Evolutionary conservation across 345 rosid species (phyloP).

Genomic region (Cardiospermum halicacabum): DNA sequence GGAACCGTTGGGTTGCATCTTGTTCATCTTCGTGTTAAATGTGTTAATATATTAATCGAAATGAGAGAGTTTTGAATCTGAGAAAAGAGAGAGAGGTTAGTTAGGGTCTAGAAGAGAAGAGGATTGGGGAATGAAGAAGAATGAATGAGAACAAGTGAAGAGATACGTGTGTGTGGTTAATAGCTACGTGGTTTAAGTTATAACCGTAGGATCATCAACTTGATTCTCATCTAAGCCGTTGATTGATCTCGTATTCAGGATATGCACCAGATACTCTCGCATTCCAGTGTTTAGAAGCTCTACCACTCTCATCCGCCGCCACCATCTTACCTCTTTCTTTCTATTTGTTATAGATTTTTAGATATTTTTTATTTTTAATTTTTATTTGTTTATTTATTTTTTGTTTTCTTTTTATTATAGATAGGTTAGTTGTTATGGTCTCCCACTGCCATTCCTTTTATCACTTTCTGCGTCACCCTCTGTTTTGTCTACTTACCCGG

Average conservation of each 20-base stretch:
- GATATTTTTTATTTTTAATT: background rate
- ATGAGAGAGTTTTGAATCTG: conserved; percentile 10
- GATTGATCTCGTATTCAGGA: background rate
- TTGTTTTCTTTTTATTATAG: background rate
- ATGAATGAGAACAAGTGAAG: no score
- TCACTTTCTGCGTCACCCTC: background rate
- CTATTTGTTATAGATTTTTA: background rate
- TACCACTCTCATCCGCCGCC: conserved; percentile 32
- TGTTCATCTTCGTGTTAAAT: conserved; percentile 7
- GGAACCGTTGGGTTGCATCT: conserved; percentile 52
- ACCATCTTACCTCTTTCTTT: background rate
- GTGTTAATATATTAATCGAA: background rate
- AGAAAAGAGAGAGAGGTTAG: conserved; percentile 6
- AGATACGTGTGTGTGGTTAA: conserved; percentile 18
- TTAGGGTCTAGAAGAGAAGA: conserved; percentile 24
- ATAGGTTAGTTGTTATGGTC: no score
- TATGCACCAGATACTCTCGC: conserved; percentile 12
- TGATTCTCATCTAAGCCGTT: conserved; percentile 26
- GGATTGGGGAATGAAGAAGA: conserved; percentile 5
- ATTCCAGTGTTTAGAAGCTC: background rate
- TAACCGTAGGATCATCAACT: conserved; percentile 24
- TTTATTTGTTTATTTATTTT: background rate
- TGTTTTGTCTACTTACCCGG: background rate
- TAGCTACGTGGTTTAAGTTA: conserved; percentile 29
- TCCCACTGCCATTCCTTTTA: no score